Evolutionary conservation across 371 early-diverging fungal species (phyloP).

Genomic region (Coemansia sp.): DNA sequence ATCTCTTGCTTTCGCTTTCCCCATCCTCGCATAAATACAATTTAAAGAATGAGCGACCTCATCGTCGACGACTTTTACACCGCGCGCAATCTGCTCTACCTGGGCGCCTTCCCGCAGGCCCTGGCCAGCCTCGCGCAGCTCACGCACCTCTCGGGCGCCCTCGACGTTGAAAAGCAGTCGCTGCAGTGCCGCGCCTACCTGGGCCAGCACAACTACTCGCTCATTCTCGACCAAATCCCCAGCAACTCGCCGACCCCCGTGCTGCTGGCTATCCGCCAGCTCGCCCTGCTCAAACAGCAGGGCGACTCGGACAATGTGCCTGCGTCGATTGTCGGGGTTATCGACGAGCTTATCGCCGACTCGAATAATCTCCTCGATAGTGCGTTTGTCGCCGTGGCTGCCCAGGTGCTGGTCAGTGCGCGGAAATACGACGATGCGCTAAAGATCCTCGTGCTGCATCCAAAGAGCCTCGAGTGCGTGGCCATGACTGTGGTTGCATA

Average conservation of each 20-base stretch:
- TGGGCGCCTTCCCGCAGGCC: conserved; percentile 59
- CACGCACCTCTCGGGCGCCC: not conserved
- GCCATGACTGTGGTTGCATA: conserved; percentile 79
- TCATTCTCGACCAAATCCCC: conserved; percentile 51
- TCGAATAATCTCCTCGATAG: conserved; percentile 14
- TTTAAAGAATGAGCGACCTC: conserved; percentile 6
- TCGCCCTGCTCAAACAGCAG: conserved; percentile 33
- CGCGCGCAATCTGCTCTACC: conserved; percentile 58
- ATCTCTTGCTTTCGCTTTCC: too few relatives aligned
- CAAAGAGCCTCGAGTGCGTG: conserved; percentile 79
- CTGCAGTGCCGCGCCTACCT: conserved; percentile 60
- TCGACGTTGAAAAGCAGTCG: conserved; percentile 23
- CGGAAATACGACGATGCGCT: conserved; percentile 66
- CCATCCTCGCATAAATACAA: not conserved
- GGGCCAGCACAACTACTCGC: conserved; percentile 53
- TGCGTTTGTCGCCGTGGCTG: conserved; percentile 52
- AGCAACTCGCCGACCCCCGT: conserved; percentile 26
- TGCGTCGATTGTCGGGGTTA: not conserved
- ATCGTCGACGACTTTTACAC: conserved; percentile 54
- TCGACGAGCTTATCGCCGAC: conserved; percentile 5
- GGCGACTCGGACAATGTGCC: not conserved
- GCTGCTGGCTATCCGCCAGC: conserved; percentile 52
- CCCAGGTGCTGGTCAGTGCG: conserved; percentile 54
- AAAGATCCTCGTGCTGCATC: conserved; percentile 62
- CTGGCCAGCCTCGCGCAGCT: conserved; percentile 51